phyloP scores from a whole-genome alignment of 306 rosid species.

The Cicer bijugum region DNA sequence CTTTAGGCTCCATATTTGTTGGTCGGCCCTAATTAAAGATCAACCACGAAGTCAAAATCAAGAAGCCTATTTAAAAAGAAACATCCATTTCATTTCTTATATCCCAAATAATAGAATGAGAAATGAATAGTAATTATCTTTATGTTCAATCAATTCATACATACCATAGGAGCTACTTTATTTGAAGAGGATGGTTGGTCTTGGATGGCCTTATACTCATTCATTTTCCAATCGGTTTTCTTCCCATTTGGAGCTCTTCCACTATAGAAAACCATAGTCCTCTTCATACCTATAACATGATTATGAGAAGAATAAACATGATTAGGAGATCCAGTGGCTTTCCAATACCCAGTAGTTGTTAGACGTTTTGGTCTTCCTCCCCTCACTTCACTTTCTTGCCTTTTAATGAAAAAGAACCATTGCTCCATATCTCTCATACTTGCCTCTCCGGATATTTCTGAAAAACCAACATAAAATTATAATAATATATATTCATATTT shows the following conservation, averaged over 20 bases:
- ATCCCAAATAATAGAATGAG: no score
- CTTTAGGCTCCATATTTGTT: no score
- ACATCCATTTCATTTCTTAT: no score
- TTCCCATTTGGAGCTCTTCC: constrained; percentile 80
- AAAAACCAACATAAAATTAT: background rate
- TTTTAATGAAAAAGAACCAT: constrained; percentile 84
- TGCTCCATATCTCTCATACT: constrained; percentile 70
- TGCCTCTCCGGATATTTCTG: constrained; percentile 72
- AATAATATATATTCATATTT: no score
- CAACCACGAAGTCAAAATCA: no score
- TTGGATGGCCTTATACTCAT: constrained; percentile 72
- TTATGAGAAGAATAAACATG: constrained; percentile 66
- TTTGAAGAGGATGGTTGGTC: constrained; percentile 36
- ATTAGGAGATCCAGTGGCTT: constrained; percentile 86
- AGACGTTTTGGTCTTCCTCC: constrained; percentile 88
- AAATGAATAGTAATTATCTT: no score
- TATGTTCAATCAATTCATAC: background rate
- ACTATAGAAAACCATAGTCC: constrained; percentile 84
- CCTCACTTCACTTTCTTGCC: constrained; percentile 83
- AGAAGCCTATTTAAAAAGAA: no score
- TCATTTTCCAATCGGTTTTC: constrained; percentile 96
- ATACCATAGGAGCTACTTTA: constrained; percentile 38
- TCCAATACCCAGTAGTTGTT: constrained; percentile 81
- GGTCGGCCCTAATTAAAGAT: no score
- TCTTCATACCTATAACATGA: constrained; percentile 65